Conservation (phyloP, 1,284 basidiomycete genomes). For the Cutaneotrichosporon dermatis region DNA sequence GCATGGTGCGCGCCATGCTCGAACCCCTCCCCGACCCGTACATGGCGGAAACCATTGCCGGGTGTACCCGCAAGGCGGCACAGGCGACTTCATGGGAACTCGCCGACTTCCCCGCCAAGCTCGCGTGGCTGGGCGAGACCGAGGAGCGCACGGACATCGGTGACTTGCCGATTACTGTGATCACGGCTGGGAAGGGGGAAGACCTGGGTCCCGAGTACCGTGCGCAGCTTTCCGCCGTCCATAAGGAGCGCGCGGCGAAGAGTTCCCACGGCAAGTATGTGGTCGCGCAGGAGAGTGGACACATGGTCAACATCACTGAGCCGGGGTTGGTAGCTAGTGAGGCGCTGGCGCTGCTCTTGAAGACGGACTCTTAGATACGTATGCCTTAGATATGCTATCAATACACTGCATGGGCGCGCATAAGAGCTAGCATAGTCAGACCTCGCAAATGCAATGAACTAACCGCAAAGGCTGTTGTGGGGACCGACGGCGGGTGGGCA, state of each 20-base stretch:
- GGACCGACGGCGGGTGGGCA: no score
- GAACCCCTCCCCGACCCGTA: constrained; percentile 2
- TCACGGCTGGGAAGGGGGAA: background rate
- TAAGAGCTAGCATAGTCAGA: no score
- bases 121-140: background rate
- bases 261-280: background rate
- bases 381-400: no score
- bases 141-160: background rate
- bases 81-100: background rate
- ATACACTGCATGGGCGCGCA: no score
- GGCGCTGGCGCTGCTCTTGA: constrained; percentile 52
- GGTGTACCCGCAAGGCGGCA: background rate
- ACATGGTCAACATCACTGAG: constrained; percentile 1
- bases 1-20: background rate
- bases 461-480: no score
- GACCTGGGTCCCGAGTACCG: background rate
- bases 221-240: background rate
- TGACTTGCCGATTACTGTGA: background rate
- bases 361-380: no score
- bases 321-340: background rate
- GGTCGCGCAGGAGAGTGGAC: background rate
- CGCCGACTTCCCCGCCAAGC: background rate
- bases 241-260: background rate
- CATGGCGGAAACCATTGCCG: background rate
- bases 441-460: no score